Conservation (phyloP, 345 rosid species). For the Laguncularia racemosa region DNA sequence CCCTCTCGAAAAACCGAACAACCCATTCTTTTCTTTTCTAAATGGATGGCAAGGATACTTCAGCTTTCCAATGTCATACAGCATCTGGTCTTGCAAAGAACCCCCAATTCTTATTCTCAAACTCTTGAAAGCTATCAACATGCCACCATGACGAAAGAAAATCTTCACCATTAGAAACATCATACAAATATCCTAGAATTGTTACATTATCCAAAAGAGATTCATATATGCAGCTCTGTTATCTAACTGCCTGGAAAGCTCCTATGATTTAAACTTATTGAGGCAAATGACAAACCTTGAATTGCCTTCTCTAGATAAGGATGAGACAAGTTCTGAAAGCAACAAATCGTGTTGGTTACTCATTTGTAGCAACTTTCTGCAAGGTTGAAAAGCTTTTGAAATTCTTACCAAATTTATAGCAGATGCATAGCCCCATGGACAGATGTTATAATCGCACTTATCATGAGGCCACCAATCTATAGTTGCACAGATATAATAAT, state of each 20-base stretch:
- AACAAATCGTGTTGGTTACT: neutral
- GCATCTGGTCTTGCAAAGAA: slow-evolving; percentile 90
- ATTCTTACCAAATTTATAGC: slow-evolving; percentile 63
- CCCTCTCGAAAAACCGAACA: slow-evolving; percentile 90
- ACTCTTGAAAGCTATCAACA: slow-evolving; percentile 54
- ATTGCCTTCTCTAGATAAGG: slow-evolving; percentile 75
- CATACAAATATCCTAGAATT: neutral
- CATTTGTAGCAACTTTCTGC: neutral
- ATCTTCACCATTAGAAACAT: neutral
- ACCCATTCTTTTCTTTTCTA: slow-evolving; percentile 41
- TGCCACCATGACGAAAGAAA: slow-evolving; percentile 3
- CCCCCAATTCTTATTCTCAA: slow-evolving; percentile 96
- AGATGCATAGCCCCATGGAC: slow-evolving; percentile 91
- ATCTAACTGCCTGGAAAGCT: too few species aligned
- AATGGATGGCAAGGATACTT: slow-evolving; percentile 78
- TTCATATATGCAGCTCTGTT: too few species aligned
- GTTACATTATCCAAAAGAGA: too few species aligned
- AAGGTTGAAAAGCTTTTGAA: neutral
- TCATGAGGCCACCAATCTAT: slow-evolving; percentile 99
- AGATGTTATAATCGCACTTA: slow-evolving; percentile 80
- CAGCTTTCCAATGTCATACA: slow-evolving; percentile 59
- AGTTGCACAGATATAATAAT: slow-evolving; percentile 88
- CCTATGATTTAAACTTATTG: too few species aligned
- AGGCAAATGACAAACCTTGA: slow-evolving; percentile 43
- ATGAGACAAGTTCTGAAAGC: slow-evolving; percentile 68